Percentiles rank a stretch among this genome's conserved stretches.
Conservation (phyloP, 2,329 filamentous ascomycete genomes). For the Sporothrix brunneoviolacea region DNA sequence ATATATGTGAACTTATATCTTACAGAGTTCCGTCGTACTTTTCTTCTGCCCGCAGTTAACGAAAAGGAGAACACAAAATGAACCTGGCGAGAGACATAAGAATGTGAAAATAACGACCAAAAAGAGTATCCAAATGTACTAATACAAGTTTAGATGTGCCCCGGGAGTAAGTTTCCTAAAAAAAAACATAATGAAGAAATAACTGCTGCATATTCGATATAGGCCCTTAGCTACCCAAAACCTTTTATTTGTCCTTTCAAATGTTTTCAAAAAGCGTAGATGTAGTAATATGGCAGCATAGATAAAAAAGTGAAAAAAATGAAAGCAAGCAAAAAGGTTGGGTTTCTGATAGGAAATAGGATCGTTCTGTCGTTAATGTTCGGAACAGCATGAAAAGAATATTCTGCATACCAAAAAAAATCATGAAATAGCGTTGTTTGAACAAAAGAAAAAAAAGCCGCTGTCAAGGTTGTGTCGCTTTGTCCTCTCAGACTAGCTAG, state of each 20-base stretch:
- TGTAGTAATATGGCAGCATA: too few relatives aligned
- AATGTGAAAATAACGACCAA: background rate
- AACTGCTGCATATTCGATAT: too few relatives aligned
- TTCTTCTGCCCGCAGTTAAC: background rate
- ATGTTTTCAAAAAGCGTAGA: slow-evolving; percentile 3
- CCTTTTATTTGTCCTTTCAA: slow-evolving; percentile 2
- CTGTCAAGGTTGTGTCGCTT: background rate
- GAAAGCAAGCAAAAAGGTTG: too few relatives aligned
- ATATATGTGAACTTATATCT: background rate
- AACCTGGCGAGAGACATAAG: background rate
- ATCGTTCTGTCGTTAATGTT: slow-evolving; percentile 12
- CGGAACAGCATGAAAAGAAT: background rate
- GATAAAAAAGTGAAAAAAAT: too few relatives aligned
- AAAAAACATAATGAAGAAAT: background rate
- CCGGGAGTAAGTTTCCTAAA: background rate
- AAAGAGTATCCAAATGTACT: background rate
- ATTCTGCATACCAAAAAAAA: slow-evolving; percentile 9
- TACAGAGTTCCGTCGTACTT: background rate
- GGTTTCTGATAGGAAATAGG: too few relatives aligned
- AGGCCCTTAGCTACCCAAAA: too few relatives aligned
- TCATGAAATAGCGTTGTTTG: background rate
- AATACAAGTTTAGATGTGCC: background rate
- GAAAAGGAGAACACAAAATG: background rate
- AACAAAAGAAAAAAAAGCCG: background rate
- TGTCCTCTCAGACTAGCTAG: background rate